A percentile compares a stretch with the other conserved stretches of the same genome.
phyloP scores from a whole-genome alignment of 208 protist species.

The Herpetomonas tarakana region DNA sequence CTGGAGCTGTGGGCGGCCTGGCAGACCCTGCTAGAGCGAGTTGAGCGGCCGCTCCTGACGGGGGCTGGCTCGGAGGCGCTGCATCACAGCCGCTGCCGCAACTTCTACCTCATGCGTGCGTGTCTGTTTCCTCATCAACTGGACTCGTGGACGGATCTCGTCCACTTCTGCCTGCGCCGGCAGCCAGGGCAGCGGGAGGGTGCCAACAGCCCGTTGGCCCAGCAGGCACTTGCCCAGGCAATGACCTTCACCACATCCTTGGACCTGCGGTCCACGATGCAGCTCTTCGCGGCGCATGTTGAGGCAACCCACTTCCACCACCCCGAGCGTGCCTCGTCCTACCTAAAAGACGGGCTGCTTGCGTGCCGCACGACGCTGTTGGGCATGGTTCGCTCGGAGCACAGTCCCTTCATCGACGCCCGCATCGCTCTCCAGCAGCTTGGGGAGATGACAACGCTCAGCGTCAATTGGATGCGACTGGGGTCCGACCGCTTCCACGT shows the following conservation, averaged over 20 bases:
- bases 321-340: not conserved
- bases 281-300: not conserved
- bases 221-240: constrained; percentile 24
- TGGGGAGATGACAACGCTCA: constrained; percentile 53
- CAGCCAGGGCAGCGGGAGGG: constrained; percentile 22
- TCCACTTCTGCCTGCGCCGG: constrained; percentile 33
- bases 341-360: constrained; percentile 16
- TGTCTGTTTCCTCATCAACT: constrained; percentile 62
- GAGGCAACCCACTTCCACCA: not conserved
- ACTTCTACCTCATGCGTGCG: constrained; percentile 52
- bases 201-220: constrained; percentile 22
- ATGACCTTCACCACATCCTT: constrained; percentile 2
- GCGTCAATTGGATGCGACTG: constrained; percentile 85
- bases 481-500: constrained; percentile 42
- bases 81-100: constrained; percentile 47
- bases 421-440: constrained; percentile 26
- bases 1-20: constrained; percentile 63
- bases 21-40: constrained; percentile 41
- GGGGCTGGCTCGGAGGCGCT: constrained; percentile 35
- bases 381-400: constrained; percentile 3
- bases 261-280: not conserved
- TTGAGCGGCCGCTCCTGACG: constrained; percentile 26
- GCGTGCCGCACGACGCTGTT: constrained; percentile 36
- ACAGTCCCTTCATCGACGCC: not conserved
- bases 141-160: constrained; percentile 31